Conservation (phyloP, 371 early-diverging fungal genomes). For the Polyrhizophydium stewartii region DNA sequence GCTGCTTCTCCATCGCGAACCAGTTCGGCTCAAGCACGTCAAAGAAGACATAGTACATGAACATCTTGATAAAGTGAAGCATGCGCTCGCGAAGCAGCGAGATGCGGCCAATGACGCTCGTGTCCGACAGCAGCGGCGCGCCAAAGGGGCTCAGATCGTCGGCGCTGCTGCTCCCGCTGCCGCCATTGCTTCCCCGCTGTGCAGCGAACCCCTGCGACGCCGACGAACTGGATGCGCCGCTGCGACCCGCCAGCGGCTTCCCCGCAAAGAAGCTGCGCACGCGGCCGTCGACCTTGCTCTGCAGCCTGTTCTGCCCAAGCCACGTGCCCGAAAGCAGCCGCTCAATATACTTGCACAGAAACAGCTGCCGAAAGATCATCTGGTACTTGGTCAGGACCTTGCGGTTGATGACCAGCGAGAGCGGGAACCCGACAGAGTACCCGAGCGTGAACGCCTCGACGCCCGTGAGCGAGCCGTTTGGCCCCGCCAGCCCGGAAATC, state of each 20-base stretch:
- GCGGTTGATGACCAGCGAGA: slow-evolving; percentile 80
- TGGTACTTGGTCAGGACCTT: slow-evolving; percentile 85
- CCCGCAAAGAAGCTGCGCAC: not conserved
- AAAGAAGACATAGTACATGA: slow-evolving; percentile 76
- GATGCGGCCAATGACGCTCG: slow-evolving; percentile 49
- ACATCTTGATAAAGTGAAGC: slow-evolving; percentile 82
- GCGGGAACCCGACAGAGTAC: slow-evolving; percentile 78
- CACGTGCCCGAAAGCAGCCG: slow-evolving; percentile 70
- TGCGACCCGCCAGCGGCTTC: not conserved
- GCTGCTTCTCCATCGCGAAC: slow-evolving; percentile 56
- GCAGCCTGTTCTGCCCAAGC: slow-evolving; percentile 36
- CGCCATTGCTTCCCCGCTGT: slow-evolving; percentile 8
- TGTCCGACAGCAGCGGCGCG: slow-evolving; percentile 20
- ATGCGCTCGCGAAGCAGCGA: slow-evolving; percentile 71
- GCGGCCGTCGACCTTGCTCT: not conserved
- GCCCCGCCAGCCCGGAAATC: not conserved
- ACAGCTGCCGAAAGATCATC: slow-evolving; percentile 81
- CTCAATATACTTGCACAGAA: slow-evolving; percentile 82
- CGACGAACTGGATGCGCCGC: not conserved
- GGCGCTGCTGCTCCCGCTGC: too few relatives aligned
- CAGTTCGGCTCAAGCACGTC: slow-evolving; percentile 92
- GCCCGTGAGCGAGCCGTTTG: slow-evolving; percentile 33
- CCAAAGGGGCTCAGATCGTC: not conserved
- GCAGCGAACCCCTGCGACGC: slow-evolving; percentile 1
- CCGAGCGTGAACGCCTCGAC: slow-evolving; percentile 74